Evolutionary conservation across 257 asterid species (phyloP).

Genomic region (Galeopsis tetrahit): DNA sequence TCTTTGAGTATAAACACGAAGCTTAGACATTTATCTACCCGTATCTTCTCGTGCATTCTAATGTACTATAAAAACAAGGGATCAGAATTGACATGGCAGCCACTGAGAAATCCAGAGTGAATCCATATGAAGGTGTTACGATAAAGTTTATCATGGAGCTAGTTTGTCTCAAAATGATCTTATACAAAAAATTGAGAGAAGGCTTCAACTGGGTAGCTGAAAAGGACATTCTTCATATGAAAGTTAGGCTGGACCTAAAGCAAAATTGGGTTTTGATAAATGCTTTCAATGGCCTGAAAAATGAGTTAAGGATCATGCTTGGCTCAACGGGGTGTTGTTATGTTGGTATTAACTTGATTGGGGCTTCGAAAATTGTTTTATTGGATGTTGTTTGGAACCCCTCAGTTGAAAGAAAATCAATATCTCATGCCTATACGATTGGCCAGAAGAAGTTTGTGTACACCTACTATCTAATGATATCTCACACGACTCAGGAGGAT

Average conservation of each 20-base stretch:
- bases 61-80: slow-evolving; percentile 25
- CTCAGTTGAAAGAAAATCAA: slow-evolving; percentile 54
- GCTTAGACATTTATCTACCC: slow-evolving; percentile 57
- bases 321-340: slow-evolving; percentile 57
- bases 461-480: slow-evolving; percentile 52
- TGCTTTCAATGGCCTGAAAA: slow-evolving; percentile 35
- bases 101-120: slow-evolving; percentile 37
- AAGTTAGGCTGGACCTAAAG: slow-evolving; percentile 36
- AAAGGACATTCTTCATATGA: slow-evolving; percentile 42
- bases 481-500: slow-evolving; percentile 32
- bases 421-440: slow-evolving; percentile 51
- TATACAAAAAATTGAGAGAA: slow-evolving; percentile 45
- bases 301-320: slow-evolving; percentile 48
- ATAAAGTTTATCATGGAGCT: slow-evolving; percentile 57
- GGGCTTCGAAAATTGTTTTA: slow-evolving; percentile 55
- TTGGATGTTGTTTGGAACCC: slow-evolving; percentile 68
- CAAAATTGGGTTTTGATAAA: slow-evolving; percentile 42
- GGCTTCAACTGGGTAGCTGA: slow-evolving; percentile 43
- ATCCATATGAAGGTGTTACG: slow-evolving; percentile 48
- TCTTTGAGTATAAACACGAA: slow-evolving; percentile 44
- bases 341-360: slow-evolving; percentile 58
- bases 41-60: slow-evolving; percentile 30
- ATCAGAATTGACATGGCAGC: slow-evolving; percentile 31
- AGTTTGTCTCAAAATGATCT: slow-evolving; percentile 41
- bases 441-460: slow-evolving; percentile 56